Base-by-base conservation (phyloP, 2,329 filamentous ascomycete genomes). In the Penicillium italicum region DNA sequence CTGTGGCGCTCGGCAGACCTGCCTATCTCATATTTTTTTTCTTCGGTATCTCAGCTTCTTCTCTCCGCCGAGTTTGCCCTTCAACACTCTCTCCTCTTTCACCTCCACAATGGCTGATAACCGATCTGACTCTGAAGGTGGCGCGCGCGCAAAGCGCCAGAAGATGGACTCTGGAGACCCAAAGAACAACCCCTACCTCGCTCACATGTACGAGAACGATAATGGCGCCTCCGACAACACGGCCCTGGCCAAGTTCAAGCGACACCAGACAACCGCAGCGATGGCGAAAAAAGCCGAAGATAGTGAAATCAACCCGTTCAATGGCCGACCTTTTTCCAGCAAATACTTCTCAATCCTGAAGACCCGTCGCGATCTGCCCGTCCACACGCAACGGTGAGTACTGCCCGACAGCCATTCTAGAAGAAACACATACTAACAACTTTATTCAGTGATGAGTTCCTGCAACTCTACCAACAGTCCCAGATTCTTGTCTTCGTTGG, bases 401-500 rank as follows among this genome's bases (percentile, higher is more conserved):
- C 47, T 44, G 42, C 36, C 37, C 53, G 14, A 22, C 41, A 36
- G 16, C 42, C 33, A 47, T 18, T 28, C 11, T 26, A 26, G 18
- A 43, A 30, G 37, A 30, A 37, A 34, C 31, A 37, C 40, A 47
- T 60, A 28, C 46, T 56, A 30, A 59, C 56, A 33, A 30, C 28
- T 42, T 26, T 51, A 16, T 46, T 18, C 54, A 90, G 89, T 74
- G 85, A 94, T 75, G 94, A 99, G 72, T 99, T 99, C 72, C 82
- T 99, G 57, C 80, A 92, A 70, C 85, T 96, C 69, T 99, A 95
- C 77, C 95, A 99, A 68, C 85, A 88, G 67, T 90, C 87, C 24
- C 94, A 99, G 77, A 97, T 99, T 65, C 85, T 99, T 58, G 94
- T 99, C 68, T 97, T 99, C 69, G 94, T 99, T 62, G 94, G 94